Evolutionary conservation across 2,329 filamentous ascomycete species (phyloP).

Genomic region (Claviceps arundinis): DNA sequence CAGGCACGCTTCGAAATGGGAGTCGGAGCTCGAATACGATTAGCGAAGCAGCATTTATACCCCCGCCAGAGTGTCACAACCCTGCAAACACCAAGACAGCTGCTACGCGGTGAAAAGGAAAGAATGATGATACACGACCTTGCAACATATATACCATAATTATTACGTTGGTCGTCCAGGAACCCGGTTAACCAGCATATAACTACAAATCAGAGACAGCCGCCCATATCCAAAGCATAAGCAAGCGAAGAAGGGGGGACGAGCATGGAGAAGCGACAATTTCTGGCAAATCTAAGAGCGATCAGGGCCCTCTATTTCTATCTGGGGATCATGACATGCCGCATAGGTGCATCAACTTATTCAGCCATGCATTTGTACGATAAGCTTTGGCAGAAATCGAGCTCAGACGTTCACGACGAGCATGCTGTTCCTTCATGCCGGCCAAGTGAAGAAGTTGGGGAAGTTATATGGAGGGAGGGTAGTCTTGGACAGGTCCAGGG

Average conservation of each 20-base stretch:
- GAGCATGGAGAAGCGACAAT: background rate
- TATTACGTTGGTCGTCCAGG: background rate
- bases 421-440: background rate
- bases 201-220: background rate
- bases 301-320: background rate
- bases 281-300: background rate
- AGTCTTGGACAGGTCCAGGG: background rate
- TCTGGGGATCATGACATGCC: background rate
- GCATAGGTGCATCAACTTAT: background rate
- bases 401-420: background rate
- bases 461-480: background rate
- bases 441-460: background rate
- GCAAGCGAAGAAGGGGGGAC: background rate
- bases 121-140: background rate
- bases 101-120: background rate
- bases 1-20: slow-evolving; percentile 30
- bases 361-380: background rate
- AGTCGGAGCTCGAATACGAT: slow-evolving; percentile 34
- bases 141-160: too few relatives aligned
- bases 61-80: slow-evolving; percentile 22
- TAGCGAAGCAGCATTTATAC: slow-evolving; percentile 22
- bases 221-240: background rate
- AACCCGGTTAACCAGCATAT: background rate
- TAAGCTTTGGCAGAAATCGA: background rate
- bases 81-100: slow-evolving; percentile 9